Conservation (phyloP, 2,329 filamentous ascomycete species). For the Xylaria sp. region DNA sequence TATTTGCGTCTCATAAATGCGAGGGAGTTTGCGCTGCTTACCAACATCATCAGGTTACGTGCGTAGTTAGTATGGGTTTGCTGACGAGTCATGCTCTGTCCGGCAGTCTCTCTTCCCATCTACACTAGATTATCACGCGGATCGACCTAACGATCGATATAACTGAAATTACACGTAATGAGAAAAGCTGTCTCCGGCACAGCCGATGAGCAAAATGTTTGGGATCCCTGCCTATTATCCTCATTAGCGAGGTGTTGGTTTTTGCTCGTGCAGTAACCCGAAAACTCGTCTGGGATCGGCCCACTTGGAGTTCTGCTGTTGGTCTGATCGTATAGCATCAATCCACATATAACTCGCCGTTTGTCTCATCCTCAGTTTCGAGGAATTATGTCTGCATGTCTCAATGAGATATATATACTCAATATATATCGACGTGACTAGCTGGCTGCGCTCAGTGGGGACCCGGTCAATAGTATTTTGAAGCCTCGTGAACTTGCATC, state of each 20-base stretch:
- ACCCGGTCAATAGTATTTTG: neutral
- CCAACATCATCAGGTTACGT: neutral
- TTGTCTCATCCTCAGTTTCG: neutral
- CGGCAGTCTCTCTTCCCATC: neutral
- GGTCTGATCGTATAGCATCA: neutral
- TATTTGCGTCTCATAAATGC: neutral
- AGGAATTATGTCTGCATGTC: neutral
- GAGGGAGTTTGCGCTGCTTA: neutral
- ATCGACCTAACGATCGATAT: neutral
- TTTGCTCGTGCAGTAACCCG: neutral
- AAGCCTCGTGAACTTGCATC: neutral
- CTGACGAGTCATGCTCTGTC: neutral
- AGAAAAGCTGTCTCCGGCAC: neutral
- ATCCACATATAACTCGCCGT: neutral
- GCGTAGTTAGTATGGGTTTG: neutral
- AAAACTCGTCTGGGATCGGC: neutral
- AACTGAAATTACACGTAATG: neutral
- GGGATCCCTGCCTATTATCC: neutral
- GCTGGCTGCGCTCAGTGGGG: neutral
- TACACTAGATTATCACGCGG: neutral
- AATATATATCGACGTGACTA: neutral
- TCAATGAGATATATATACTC: neutral
- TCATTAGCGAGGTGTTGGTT: neutral
- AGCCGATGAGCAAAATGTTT: neutral
- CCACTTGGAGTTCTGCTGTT: neutral